phyloP scores from a whole-genome alignment of 2,329 filamentous ascomycete species.

The Diplodia sapinea region DNA sequence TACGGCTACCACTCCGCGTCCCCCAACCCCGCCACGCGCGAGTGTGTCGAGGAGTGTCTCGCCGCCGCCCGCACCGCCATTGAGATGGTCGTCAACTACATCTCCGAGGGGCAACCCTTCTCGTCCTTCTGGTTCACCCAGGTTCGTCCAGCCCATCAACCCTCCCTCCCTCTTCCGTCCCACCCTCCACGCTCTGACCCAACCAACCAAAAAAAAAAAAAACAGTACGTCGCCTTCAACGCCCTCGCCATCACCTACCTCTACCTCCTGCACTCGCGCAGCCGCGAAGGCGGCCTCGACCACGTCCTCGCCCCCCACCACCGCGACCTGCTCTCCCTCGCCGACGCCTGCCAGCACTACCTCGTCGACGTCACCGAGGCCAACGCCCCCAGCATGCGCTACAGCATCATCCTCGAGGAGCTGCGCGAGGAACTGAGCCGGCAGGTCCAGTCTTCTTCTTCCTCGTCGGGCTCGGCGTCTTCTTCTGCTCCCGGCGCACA shows the following conservation, averaged over 20 bases:
- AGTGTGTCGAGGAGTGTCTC: conserved; percentile 35
- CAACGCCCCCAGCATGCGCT: conserved; percentile 25
- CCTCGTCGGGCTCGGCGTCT: background rate
- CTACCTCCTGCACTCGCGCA: conserved; percentile 47
- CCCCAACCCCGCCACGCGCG: conserved; percentile 51
- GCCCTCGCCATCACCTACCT: conserved; percentile 56
- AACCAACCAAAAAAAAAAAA: no score
- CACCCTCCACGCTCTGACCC: background rate
- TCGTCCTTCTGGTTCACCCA: conserved; percentile 56
- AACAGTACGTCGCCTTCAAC: conserved; percentile 58
- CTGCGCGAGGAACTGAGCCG: conserved; percentile 20
- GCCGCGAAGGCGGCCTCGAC: conserved; percentile 20
- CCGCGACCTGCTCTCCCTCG: conserved; percentile 46
- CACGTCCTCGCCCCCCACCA: background rate
- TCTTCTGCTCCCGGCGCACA: background rate
- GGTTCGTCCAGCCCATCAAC: background rate
- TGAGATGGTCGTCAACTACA: conserved; percentile 38
- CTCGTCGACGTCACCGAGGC: conserved; percentile 48
- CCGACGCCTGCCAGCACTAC: conserved; percentile 54
- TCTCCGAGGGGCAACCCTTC: conserved; percentile 38
- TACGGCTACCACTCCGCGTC: conserved; percentile 36
- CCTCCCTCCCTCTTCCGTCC: background rate
- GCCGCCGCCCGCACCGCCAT: conserved; percentile 48
- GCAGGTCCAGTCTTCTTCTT: background rate
- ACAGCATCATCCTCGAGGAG: conserved; percentile 25